These are phyloP conservation scores for Metarhizium rileyi DNA, from an alignment of 2,329 filamentous ascomycete genomes.

Conservation along the genomic window DNA sequence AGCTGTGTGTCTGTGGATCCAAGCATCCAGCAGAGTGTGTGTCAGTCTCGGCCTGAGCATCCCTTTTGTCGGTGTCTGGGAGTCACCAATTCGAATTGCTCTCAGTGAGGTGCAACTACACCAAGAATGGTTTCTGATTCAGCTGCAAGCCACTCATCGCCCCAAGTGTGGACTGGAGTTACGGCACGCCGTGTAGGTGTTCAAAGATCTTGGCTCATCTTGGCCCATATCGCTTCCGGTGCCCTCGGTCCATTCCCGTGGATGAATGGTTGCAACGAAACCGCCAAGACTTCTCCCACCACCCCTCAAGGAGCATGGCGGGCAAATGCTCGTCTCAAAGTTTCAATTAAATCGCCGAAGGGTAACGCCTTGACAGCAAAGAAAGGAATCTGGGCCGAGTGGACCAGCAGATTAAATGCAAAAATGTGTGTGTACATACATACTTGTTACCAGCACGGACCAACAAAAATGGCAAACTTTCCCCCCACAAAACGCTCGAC, in stretches of 20 bases:
- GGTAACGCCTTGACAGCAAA: conserved; percentile 18
- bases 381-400: conserved; percentile 19
- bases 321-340: conserved; percentile 8
- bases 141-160: background rate
- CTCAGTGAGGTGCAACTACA: background rate
- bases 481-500: background rate
- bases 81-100: background rate
- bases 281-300: background rate
- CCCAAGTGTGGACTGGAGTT: background rate
- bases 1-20: background rate
- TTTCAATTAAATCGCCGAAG: conserved; percentile 22
- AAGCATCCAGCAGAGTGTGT: background rate
- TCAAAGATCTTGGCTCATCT: background rate
- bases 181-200: background rate
- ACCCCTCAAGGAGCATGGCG: background rate
- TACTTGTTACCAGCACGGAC: background rate
- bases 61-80: background rate
- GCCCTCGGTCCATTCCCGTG: background rate
- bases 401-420: conserved; percentile 7
- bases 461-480: background rate
- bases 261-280: background rate
- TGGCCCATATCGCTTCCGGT: background rate
- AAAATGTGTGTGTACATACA: too few species aligned
- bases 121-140: background rate
- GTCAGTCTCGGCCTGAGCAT: background rate